Evolutionary conservation across 805 yeast genomes (phyloP).

Genomic region (Candida glaebosa): DNA sequence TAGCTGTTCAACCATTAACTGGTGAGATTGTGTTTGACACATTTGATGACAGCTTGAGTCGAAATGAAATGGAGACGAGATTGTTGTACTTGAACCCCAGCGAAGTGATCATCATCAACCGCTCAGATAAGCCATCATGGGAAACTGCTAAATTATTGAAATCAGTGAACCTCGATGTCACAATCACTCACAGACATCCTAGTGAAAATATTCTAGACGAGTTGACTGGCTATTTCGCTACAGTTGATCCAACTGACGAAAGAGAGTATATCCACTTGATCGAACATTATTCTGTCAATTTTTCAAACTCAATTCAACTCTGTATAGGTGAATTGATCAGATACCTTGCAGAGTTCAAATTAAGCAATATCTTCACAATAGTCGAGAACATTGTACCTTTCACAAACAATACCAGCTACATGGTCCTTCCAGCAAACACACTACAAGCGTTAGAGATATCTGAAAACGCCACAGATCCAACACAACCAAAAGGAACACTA

Average conservation of each 20-base stretch:
- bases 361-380: slow-evolving; percentile 55
- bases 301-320: slow-evolving; percentile 18
- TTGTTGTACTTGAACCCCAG: slow-evolving; percentile 71
- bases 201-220: slow-evolving; percentile 1
- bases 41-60: slow-evolving; percentile 56
- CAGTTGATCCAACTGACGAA: slow-evolving; percentile 15
- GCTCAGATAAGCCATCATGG: slow-evolving; percentile 29
- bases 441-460: slow-evolving; percentile 74
- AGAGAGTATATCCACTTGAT: slow-evolving; percentile 12
- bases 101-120: slow-evolving; percentile 55
- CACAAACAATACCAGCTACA: slow-evolving; percentile 42
- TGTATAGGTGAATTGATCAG: slow-evolving; percentile 46
- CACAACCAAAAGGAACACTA: slow-evolving; percentile 60
- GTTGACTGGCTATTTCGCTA: slow-evolving; percentile 24
- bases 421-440: slow-evolving; percentile 62
- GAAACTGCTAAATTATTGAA: slow-evolving; percentile 7
- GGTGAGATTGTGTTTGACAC: slow-evolving; percentile 75
- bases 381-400: slow-evolving; percentile 52
- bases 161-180: slow-evolving; percentile 9
- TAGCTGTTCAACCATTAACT: slow-evolving; percentile 66
- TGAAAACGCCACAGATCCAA: slow-evolving; percentile 53
- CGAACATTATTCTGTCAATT: slow-evolving; percentile 23
- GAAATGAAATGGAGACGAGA: slow-evolving; percentile 71
- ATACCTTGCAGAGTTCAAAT: slow-evolving; percentile 61
- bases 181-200: slow-evolving; percentile 8